Evolutionary conservation across 306 rosid genomes (phyloP).

Genomic region (Mimosa pudica): DNA sequence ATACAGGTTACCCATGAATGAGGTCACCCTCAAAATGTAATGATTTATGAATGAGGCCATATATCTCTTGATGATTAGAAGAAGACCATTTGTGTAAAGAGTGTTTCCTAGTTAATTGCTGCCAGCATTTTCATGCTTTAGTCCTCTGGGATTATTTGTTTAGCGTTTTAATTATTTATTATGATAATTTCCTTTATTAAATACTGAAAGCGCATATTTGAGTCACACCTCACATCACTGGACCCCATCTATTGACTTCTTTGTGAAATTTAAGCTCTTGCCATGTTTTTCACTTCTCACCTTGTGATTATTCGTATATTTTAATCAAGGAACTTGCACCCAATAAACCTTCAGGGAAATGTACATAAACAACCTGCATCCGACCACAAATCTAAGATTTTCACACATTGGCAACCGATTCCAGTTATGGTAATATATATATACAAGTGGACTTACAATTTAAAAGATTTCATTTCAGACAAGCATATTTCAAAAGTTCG

Average conservation of each 20-base stretch:
- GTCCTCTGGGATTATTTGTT: conserved; percentile 31
- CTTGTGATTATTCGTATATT: background rate
- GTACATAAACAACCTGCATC: no score
- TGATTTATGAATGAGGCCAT: conserved; percentile 80
- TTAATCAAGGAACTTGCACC: background rate
- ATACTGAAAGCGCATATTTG: background rate
- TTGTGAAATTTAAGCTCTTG: background rate
- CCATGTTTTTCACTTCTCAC: background rate
- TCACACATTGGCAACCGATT: no score
- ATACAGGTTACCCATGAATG: conserved; percentile 42
- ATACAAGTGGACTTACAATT: background rate
- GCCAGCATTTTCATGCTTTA: conserved; percentile 43
- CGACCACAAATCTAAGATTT: no score
- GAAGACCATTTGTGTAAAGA: conserved; percentile 92
- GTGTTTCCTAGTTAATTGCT: conserved; percentile 62
- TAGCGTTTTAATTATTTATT: background rate
- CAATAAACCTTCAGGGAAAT: background rate
- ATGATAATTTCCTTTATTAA: background rate
- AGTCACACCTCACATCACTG: background rate
- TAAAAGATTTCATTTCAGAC: no score
- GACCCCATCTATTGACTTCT: background rate
- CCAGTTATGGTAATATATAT: no score
- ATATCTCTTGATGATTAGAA: conserved; percentile 52
- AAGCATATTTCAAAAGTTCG: no score
- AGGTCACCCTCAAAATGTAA: conserved; percentile 55